These are phyloP conservation scores for Fragilaria radians DNA, from an alignment of 108 stramenopile genomes.

Conservation along the genomic window DNA sequence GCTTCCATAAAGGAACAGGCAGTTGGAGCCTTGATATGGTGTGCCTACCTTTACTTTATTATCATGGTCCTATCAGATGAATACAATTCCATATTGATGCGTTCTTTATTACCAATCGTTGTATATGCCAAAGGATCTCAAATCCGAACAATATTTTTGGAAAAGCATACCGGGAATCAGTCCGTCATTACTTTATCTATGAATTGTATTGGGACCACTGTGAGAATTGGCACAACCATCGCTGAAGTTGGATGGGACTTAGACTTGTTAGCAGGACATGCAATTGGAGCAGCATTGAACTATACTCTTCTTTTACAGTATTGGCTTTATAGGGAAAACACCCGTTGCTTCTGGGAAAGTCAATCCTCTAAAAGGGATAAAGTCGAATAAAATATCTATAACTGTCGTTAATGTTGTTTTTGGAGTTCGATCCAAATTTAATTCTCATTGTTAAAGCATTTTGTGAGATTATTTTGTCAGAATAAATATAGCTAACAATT, in stretches of 20 bases:
- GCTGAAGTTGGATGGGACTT: conserved; percentile 71
- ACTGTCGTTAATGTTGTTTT: too few species aligned
- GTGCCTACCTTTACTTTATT: conserved; percentile 26
- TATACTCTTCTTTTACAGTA: conserved; percentile 51
- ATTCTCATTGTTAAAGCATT: too few species aligned
- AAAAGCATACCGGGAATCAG: conserved; percentile 72
- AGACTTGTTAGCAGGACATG: conserved; percentile 49
- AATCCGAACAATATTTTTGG: conserved; percentile 37
- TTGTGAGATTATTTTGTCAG: too few species aligned
- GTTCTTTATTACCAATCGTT: conserved; percentile 53
- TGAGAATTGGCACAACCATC: conserved; percentile 68
- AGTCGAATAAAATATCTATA: conserved; percentile 15
- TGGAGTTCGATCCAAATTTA: too few species aligned
- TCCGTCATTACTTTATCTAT: conserved; percentile 56
- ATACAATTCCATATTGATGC: conserved; percentile 45
- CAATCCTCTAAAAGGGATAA: conserved; percentile 34
- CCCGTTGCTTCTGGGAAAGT: conserved; percentile 27
- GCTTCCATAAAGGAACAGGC: conserved; percentile 14
- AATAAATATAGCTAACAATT: too few species aligned
- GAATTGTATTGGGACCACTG: conserved; percentile 54
- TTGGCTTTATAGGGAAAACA: conserved; percentile 54
- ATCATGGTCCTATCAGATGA: conserved; percentile 42
- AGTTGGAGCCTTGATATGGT: conserved; percentile 19
- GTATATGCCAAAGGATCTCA: conserved; percentile 57
- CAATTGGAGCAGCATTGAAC: conserved; percentile 41